Evolutionary conservation across 225 moss, liverwort and hornwort genomes (phyloP).

Genomic region (Marchantia paleacea): DNA sequence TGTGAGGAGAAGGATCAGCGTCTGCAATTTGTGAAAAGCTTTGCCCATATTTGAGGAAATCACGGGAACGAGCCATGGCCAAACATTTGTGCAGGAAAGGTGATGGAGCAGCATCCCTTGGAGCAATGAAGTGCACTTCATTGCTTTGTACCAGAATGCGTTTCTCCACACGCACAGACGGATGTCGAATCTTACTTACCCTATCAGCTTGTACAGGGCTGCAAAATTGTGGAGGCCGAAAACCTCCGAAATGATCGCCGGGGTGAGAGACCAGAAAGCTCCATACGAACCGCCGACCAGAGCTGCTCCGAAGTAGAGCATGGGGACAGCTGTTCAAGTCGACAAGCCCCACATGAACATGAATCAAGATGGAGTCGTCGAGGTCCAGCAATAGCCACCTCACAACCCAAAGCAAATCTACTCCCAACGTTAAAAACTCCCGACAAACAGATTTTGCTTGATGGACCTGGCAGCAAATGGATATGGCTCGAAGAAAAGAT

Average conservation of each 20-base stretch:
- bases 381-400: background rate
- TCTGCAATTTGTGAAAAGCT: background rate
- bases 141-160: too few species aligned
- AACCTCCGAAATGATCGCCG: constrained; percentile 71
- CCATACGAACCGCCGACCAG: constrained; percentile 79
- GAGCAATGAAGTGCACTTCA: too few species aligned
- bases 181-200: constrained; percentile 49
- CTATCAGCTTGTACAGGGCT: constrained; percentile 73
- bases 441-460: background rate
- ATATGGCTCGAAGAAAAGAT: background rate
- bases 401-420: background rate
- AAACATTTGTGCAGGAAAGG: background rate
- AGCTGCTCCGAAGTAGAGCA: constrained; percentile 68
- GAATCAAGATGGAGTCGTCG: background rate
- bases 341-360: background rate
- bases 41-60: background rate
- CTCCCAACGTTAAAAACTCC: background rate
- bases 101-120: too few species aligned
- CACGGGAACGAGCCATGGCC: background rate
- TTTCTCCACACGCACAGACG: too few species aligned
- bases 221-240: constrained; percentile 84
- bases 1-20: background rate
- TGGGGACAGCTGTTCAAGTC: constrained; percentile 37
- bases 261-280: constrained; percentile 68
- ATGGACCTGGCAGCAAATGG: background rate